These are phyloP conservation scores for Wickerhamiella dianesei DNA, from an alignment of 805 yeast genomes.

Conservation along the genomic window DNA sequence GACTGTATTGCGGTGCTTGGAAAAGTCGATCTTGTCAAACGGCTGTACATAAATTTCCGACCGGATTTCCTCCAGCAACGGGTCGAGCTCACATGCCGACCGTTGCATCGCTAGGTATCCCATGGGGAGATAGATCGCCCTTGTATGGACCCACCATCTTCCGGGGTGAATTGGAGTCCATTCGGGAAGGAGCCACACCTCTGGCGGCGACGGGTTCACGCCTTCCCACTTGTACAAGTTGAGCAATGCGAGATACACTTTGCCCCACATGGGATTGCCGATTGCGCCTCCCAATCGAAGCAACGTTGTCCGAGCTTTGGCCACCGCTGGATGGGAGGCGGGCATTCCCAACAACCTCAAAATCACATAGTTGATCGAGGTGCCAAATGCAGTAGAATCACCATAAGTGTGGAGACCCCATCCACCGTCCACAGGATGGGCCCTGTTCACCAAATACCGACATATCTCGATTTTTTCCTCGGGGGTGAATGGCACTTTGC, in stretches of 20 bases:
- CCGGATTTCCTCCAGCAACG: constrained; percentile 53
- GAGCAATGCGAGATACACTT: constrained; percentile 71
- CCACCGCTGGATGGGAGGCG: constrained; percentile 61
- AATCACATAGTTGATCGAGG: constrained; percentile 72
- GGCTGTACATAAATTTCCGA: constrained; percentile 60
- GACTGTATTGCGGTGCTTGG: constrained; percentile 61
- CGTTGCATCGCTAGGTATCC: constrained; percentile 60
- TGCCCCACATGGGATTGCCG: constrained; percentile 95
- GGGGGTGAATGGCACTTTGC: constrained; percentile 54
- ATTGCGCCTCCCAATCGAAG: constrained; percentile 75
- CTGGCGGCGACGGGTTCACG: constrained; percentile 97
- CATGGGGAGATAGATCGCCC: constrained; percentile 79
- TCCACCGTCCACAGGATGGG: constrained; percentile 99
- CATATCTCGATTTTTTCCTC: constrained; percentile 55
- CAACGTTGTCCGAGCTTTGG: constrained; percentile 59
- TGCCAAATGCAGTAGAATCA: constrained; percentile 91
- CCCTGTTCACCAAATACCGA: constrained; percentile 75
- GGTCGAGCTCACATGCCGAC: constrained; percentile 45
- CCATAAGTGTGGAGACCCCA: constrained; percentile 95
- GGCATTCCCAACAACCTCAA: constrained; percentile 68
- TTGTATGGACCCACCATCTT: constrained; percentile 97
- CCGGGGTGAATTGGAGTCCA: constrained; percentile 79
- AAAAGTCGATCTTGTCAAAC: constrained; percentile 54
- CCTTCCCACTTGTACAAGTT: constrained; percentile 90
- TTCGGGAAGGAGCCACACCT: constrained; percentile 79